Percentiles rank a stretch among this genome's conserved stretches.
phyloP scores from a whole-genome alignment of 169 alveolate genomes.

The Eimeria sp. region DNA sequence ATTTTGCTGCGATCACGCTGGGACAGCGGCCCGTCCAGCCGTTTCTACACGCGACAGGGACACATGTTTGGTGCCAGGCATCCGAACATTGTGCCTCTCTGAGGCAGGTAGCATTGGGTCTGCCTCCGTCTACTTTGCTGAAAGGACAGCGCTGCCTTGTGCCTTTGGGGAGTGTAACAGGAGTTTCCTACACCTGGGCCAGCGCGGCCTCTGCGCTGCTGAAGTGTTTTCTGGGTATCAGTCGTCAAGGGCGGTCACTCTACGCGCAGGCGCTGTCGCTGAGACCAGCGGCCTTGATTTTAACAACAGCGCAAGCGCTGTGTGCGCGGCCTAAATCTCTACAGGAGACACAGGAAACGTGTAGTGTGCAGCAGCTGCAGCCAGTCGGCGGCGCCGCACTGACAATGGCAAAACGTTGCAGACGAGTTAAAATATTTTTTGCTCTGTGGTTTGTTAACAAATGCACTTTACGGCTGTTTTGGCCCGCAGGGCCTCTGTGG shows the following conservation, averaged over 20 bases:
- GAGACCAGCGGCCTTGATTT: background rate
- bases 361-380: background rate
- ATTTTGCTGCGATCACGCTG: conserved; percentile 6
- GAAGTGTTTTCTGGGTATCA: background rate
- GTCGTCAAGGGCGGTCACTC: background rate
- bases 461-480: background rate
- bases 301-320: background rate
- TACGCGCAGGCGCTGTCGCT: background rate
- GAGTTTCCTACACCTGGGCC: conserved; percentile 26
- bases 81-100: conserved; percentile 25
- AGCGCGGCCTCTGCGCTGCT: conserved; percentile 28
- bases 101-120: conserved; percentile 22
- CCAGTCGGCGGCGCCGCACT: background rate
- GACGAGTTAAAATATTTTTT: background rate
- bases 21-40: conserved; percentile 31
- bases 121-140: conserved; percentile 5
- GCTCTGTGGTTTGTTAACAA: background rate
- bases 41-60: conserved; percentile 27
- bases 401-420: background rate
- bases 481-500: background rate
- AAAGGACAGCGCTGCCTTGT: conserved; percentile 7
- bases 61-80: background rate
- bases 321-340: no score
- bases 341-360: background rate
- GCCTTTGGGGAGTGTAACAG: conserved; percentile 3